Base-by-base conservation (phyloP, 2,329 filamentous ascomycete genomes). In the Botrytis pseudocinerea region DNA sequence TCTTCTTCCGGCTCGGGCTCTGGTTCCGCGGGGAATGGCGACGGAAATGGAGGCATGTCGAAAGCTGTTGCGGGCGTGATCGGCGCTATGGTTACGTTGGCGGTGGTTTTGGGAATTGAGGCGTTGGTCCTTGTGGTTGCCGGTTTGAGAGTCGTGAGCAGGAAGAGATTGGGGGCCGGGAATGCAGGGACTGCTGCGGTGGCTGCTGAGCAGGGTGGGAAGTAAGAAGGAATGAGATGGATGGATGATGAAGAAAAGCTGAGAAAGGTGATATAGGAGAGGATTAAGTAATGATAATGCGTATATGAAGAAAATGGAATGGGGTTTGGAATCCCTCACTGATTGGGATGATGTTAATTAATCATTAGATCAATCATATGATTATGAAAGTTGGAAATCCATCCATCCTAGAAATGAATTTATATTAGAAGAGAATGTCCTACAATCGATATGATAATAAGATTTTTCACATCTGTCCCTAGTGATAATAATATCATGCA, bases 31-130 rank as follows among this genome's bases (percentile, higher is more conserved):
- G 73, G 75, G 1, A 73, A 76, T 0, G 70, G 74, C 22, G 22
- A 57, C 2, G 40, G 38, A 35, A 28, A 44, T 1, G 76, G 78
- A 38, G 79, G 79, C n/a, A 85, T 97, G 42, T 92, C 91, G 69
- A 88, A 86, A 54, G 86, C 89, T 9, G 89, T 95, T n/a, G 93
- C 93, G 0, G 93, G 94, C 69, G 93, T 95, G 8, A 94, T 97
- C 79, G 90, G 90, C 51, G 90, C 90, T 0, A 87, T 92, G 85
- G 89, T 92, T 28, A 91, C 90, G 1, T 80, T 92, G 57, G 90
- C 85, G 38, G 88, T 91, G 18, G 83, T 92, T n/a, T 77, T 91
- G 61, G 88, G 87, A 0, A 71, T 89, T 18, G 86, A 88, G 76
- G 85, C 83, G 1, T 76, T 89, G 32, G 81, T 87, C 69, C 78